Evolutionary conservation across 768 basidiomycete species (phyloP).

Genomic region (Cystofilobasidium macerans): DNA sequence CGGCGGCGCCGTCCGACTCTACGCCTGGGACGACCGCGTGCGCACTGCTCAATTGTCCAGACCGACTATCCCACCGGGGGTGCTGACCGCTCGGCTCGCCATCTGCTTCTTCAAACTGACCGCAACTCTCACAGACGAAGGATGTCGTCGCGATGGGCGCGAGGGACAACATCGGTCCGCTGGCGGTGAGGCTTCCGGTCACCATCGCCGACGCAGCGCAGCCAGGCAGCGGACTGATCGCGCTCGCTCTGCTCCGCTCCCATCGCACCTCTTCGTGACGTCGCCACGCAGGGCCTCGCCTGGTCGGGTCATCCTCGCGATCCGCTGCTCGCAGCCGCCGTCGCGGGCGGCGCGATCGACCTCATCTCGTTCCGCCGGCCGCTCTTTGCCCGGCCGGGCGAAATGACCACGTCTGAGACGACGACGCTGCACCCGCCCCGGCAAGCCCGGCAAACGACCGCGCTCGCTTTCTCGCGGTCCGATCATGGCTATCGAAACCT

Average conservation of each 20-base stretch:
- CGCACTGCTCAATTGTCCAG: not conserved
- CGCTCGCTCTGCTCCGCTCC: not conserved
- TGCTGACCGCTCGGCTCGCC: not conserved
- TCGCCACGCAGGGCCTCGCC: slow-evolving; percentile 6
- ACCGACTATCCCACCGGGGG: not conserved
- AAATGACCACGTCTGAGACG: not conserved
- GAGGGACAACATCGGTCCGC: slow-evolving; percentile 3
- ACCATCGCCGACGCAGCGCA: not conserved
- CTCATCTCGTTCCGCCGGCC: slow-evolving; percentile 16
- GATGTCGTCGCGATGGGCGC: slow-evolving; percentile 7
- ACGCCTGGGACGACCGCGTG: slow-evolving; percentile 17
- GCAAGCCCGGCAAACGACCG: slow-evolving; percentile 8
- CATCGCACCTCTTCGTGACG: no score
- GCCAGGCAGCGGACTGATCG: not conserved
- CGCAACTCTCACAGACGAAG: slow-evolving; percentile 1
- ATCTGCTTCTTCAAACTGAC: no score
- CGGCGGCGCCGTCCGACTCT: slow-evolving; percentile 12
- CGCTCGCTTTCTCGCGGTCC: slow-evolving; percentile 19
- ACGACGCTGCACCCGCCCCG: slow-evolving; percentile 5
- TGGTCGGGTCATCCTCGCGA: slow-evolving; percentile 14
- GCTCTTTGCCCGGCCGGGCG: not conserved
- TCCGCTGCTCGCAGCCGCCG: slow-evolving; percentile 14
- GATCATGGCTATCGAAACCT: slow-evolving; percentile 2
- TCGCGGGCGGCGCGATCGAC: not conserved
- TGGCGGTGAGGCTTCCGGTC: not conserved